These are phyloP conservation scores for Eleusine indica DNA, from an alignment of 176 grass and related monocot species.

Conservation along the genomic window DNA sequence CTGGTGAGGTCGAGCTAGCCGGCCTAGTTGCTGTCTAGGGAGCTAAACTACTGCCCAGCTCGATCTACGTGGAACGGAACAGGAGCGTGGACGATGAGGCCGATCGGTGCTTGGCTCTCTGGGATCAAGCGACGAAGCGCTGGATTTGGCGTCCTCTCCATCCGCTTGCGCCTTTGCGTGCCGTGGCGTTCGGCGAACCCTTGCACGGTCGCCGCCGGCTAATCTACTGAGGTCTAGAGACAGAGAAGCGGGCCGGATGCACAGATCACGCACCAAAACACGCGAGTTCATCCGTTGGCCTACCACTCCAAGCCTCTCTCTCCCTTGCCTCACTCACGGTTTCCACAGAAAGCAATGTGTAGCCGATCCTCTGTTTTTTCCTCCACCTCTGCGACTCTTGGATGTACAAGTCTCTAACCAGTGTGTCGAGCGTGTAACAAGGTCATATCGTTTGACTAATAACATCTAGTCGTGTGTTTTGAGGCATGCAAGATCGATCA, in stretches of 20 bases:
- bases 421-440: constrained; percentile 31
- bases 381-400: neutral
- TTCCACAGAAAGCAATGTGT: constrained; percentile 39
- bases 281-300: constrained; percentile 5
- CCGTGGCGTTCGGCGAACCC: constrained; percentile 1
- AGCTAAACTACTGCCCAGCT: neutral
- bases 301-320: constrained; percentile 28
- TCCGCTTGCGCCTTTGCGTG: neutral
- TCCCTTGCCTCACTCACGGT: neutral
- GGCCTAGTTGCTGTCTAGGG: neutral
- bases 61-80: neutral
- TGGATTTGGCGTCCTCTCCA: neutral
- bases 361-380: neutral
- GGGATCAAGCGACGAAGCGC: neutral
- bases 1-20: neutral
- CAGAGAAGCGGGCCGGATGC: neutral
- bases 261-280: neutral
- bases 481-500: neutral
- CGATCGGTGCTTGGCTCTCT: neutral
- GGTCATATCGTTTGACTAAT: constrained; percentile 3
- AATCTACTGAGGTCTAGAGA: neutral
- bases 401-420: neutral
- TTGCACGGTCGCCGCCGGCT: neutral
- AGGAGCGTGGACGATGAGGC: neutral
- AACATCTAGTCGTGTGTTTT: neutral